phyloP scores from a whole-genome alignment of 2,329 filamentous ascomycete genomes.

The Microthyrium microscopicum region DNA sequence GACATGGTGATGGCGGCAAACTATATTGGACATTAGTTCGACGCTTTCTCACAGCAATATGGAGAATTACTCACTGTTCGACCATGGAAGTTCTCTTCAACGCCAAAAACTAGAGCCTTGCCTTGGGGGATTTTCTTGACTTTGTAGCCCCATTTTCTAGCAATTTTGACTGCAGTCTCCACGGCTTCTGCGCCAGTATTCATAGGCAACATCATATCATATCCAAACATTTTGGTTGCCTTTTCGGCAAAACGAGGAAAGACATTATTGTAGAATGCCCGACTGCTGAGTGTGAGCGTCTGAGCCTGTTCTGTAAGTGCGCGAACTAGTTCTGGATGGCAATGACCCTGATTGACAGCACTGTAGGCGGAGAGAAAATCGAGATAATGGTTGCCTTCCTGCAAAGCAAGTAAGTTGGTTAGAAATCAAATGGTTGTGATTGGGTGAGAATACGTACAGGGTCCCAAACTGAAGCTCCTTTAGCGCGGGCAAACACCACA shows the following conservation, averaged over 20 bases:
- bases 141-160: conserved; percentile 96
- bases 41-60: not conserved
- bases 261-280: conserved; percentile 96
- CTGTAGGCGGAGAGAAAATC: conserved; percentile 98
- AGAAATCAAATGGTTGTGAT: not conserved
- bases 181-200: conserved; percentile 95
- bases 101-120: conserved; percentile 71
- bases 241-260: conserved; percentile 93
- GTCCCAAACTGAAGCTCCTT: conserved; percentile 86
- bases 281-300: conserved; percentile 77
- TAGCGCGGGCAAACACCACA: conserved; percentile 75
- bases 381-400: conserved; percentile 56
- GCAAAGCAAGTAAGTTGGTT: conserved; percentile 3
- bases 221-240: conserved; percentile 74
- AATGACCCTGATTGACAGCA: conserved; percentile 95
- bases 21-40: conserved; percentile 24
- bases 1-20: conserved; percentile 94
- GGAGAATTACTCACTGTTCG: conserved; percentile 54
- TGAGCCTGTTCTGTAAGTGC: conserved; percentile 78
- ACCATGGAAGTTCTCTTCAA: conserved; percentile 88
- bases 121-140: conserved; percentile 75
- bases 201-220: conserved; percentile 97
- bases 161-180: conserved; percentile 91
- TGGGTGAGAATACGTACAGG: conserved; percentile 38
- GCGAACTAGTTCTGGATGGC: conserved; percentile 88